Conservation (phyloP, 176 grass and related monocot species). For the Zizania latifolia region DNA sequence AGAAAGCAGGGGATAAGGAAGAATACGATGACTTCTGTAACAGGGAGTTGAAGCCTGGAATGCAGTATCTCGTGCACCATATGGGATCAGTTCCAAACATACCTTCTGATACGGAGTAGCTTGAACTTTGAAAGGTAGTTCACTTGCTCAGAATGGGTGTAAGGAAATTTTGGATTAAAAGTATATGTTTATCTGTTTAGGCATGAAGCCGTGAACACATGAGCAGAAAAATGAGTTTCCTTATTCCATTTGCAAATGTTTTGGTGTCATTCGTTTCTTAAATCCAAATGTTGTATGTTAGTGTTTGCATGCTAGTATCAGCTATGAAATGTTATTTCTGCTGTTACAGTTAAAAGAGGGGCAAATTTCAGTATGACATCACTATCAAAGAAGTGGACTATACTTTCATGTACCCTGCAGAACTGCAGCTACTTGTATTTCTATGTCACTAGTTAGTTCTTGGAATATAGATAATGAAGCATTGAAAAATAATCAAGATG, state of each 20-base stretch:
- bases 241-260: background rate
- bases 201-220: background rate
- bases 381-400: background rate
- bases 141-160: slow-evolving; percentile 24
- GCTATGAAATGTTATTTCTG: background rate
- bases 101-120: slow-evolving; percentile 28
- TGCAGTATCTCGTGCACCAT: slow-evolving; percentile 70
- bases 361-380: background rate
- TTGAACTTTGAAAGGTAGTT: slow-evolving; percentile 38
- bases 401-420: background rate
- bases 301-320: background rate
- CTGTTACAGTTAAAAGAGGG: slow-evolving; percentile 1
- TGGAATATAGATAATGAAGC: background rate
- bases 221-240: slow-evolving; percentile 23
- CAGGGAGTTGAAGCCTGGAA: slow-evolving; percentile 87
- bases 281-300: slow-evolving; percentile 9
- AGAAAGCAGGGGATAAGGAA: slow-evolving; percentile 71
- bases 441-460: background rate
- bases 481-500: background rate
- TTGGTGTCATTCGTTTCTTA: background rate
- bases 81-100: slow-evolving; percentile 23
- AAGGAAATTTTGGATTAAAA: slow-evolving; percentile 26
- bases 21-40: slow-evolving; percentile 92
- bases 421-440: background rate
- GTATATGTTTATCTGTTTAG: slow-evolving; percentile 15